A percentile compares a stretch with the other conserved stretches of the same genome.
These are phyloP conservation scores for Acanthamoeba healyi DNA, from an alignment of 208 protist genomes.

Conservation along the genomic window DNA sequence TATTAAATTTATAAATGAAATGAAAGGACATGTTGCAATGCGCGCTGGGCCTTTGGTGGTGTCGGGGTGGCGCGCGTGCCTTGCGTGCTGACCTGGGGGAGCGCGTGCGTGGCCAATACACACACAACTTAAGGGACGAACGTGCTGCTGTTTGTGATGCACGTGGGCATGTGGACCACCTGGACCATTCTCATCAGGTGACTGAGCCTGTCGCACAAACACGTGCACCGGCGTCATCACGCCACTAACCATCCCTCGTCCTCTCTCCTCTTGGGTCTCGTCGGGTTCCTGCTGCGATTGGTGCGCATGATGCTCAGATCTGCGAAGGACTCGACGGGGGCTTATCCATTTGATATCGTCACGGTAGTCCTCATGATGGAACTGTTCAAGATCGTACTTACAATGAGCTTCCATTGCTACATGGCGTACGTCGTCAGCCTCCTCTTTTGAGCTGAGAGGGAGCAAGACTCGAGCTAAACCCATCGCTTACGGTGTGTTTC, in stretches of 20 bases:
- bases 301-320: not conserved
- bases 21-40: no score
- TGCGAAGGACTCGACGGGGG: not conserved
- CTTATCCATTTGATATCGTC: slow-evolving; percentile 29
- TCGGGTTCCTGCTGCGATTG: not conserved
- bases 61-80: no score
- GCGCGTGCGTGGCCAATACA: not conserved
- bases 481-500: not conserved
- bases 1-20: no score
- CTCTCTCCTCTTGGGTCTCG: not conserved
- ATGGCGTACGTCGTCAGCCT: not conserved
- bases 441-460: not conserved
- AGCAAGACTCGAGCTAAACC: not conserved
- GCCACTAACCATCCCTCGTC: no score
- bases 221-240: not conserved
- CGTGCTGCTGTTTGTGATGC: slow-evolving; percentile 14
- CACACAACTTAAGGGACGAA: not conserved
- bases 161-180: slow-evolving; percentile 30
- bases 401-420: slow-evolving; percentile 50
- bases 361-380: slow-evolving; percentile 64
- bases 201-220: not conserved
- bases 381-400: slow-evolving; percentile 18
- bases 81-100: no score
- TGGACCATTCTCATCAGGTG: slow-evolving; percentile 27
- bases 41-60: not conserved